Evolutionary conservation across 176 grass and related monocot genomes (phyloP).

Genomic region (Cocos nucifera): DNA sequence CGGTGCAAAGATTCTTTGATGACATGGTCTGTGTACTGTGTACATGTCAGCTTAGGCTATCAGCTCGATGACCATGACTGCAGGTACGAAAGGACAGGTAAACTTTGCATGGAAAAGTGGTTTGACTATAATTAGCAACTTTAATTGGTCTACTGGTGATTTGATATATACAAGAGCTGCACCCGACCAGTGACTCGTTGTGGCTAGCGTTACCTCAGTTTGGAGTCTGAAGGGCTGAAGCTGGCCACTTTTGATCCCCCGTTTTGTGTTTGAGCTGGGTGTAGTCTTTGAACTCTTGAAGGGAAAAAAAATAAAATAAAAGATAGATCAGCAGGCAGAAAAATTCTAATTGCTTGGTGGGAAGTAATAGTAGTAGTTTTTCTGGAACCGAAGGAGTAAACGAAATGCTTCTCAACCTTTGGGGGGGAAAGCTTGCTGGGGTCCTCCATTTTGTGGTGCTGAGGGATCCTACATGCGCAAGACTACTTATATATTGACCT

Average conservation of each 20-base stretch:
- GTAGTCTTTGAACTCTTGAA: slow-evolving; percentile 3
- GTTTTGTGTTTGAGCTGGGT: background rate
- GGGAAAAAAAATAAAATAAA: background rate
- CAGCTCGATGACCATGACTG: too few species aligned
- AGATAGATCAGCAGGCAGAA: background rate
- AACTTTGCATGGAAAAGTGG: too few species aligned
- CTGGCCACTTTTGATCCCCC: background rate
- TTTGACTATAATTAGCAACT: background rate
- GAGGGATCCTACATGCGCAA: background rate
- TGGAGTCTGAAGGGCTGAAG: slow-evolving; percentile 12
- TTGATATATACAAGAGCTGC: too few species aligned
- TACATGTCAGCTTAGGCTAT: too few species aligned
- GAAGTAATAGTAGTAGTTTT: too few species aligned
- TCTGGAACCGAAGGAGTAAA: too few species aligned
- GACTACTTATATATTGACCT: slow-evolving; percentile 4
- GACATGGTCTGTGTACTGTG: too few species aligned
- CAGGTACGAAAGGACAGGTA: too few species aligned
- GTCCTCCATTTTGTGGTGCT: slow-evolving; percentile 39
- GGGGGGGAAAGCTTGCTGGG: slow-evolving; percentile 34
- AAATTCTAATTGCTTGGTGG: background rate
- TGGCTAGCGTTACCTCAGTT: slow-evolving; percentile 3
- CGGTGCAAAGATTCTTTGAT: too few species aligned
- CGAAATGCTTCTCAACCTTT: slow-evolving; percentile 37
- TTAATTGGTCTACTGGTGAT: background rate
- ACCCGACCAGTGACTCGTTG: background rate